Conservation (phyloP, 106 monocot species). For the Xerophyta viscosa region DNA sequence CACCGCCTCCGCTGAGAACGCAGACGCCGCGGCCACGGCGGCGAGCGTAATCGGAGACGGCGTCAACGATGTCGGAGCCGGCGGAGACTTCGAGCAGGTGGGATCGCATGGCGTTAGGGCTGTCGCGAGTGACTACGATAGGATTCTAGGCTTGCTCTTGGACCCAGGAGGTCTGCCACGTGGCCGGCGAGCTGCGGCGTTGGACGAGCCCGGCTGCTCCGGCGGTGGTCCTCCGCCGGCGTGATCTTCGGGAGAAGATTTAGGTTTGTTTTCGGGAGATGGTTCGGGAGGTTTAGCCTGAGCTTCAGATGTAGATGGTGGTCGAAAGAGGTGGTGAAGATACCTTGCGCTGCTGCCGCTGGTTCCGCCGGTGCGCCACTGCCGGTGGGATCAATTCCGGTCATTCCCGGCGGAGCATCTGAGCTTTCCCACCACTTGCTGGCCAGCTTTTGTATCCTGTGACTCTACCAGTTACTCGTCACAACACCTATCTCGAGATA, state of each 20-base stretch:
- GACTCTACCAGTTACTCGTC: no score
- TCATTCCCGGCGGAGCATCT: constrained; percentile 32
- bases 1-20: constrained; percentile 48
- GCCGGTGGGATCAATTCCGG: constrained; percentile 32
- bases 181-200: constrained; percentile 20
- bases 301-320: constrained; percentile 10
- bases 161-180: constrained; percentile 43
- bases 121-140: constrained; percentile 32
- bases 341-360: constrained; percentile 16
- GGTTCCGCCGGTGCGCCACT: neutral
- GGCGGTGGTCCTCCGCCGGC: neutral
- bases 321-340: constrained; percentile 36
- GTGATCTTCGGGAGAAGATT: constrained; percentile 1
- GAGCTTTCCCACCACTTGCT: constrained; percentile 61
- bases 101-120: constrained; percentile 44
- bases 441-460: constrained; percentile 40
- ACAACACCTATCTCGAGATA: no score
- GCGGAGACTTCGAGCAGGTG: constrained; percentile 52
- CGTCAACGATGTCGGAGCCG: constrained; percentile 55
- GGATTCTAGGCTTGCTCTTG: constrained; percentile 33
- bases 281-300: constrained; percentile 3
- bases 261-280: constrained; percentile 12
- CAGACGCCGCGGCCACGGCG: constrained; percentile 53
- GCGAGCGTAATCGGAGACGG: constrained; percentile 48
- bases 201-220: constrained; percentile 23